Base-by-base conservation (phyloP, 208 protist genomes). In the Trypanosoma cruzi region DNA sequence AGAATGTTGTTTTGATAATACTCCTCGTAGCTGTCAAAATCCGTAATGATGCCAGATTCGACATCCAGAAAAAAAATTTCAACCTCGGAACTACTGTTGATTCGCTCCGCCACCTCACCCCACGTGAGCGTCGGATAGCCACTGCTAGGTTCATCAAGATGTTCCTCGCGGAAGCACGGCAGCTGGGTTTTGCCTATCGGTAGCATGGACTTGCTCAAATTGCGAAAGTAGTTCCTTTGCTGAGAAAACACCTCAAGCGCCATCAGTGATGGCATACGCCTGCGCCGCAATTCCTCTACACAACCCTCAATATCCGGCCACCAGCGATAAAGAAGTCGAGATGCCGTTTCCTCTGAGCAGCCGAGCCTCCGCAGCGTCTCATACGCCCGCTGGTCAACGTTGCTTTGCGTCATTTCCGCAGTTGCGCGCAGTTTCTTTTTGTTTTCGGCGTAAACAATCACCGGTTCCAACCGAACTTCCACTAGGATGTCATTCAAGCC, bases 1-100 rank as follows among this genome's bases (percentile, higher is more conserved):
- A 84, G 20, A 28, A 92, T 78, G 13, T 77, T 29, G 10, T 79
- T 49, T 61, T 85, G 71, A 61, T 89, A 95, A 16, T 80, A 75
- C 18, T 68, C 68, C 57, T 93, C 87, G 65, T 87, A 85, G 37
- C 18, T 34, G 20, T 68, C 62, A 26, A 65, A 29, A 4, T 44
- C 70, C 18, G 13, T 28, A 14, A 54, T 52, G 1, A 77, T 52
- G 0, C 28, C 60, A 36, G 55, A n/a, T 26, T 46, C 22, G 14
- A 59, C 36, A 28, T 68, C 65, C 2, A 61, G 61, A 42, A 78
- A 73, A 53, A 86, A 66, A n/a, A 82, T 61, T 6, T 83, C 70
- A 61, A 86, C 64, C 11, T 50, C 13, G 26, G 66, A 59, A 34
- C 69, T 46, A 5, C 37, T 64, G 67, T 81, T 82, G 22, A 78